These are phyloP conservation scores for Plectosphaerella sp. DNA, from an alignment of 2,329 filamentous ascomycete genomes.

Conservation along the genomic window DNA sequence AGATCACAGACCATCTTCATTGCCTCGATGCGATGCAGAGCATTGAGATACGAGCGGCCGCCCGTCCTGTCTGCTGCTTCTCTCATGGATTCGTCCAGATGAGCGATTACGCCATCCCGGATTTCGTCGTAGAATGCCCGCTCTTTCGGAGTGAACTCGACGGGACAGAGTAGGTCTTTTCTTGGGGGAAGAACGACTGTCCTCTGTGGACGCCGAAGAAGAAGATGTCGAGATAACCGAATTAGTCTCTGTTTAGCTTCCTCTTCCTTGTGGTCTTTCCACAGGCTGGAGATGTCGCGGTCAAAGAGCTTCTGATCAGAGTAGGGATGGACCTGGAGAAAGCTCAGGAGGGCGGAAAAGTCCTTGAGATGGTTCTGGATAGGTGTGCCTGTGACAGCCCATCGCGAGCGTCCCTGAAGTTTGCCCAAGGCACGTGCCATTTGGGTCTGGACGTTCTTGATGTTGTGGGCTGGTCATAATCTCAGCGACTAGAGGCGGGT, in stretches of 20 bases:
- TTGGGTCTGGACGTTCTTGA: conserved; percentile 27
- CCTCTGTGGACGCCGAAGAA: conserved; percentile 33
- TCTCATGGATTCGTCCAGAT: conserved; percentile 27
- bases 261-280: conserved; percentile 30
- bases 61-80: neutral
- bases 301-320: conserved; percentile 31
- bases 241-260: conserved; percentile 34
- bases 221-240: conserved; percentile 27
- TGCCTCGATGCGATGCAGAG: conserved; percentile 38
- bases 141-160: conserved; percentile 32
- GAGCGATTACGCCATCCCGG: conserved; percentile 18
- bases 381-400: conserved; percentile 44
- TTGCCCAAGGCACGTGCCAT: conserved; percentile 31
- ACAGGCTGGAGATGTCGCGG: conserved; percentile 27
- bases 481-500: neutral
- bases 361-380: conserved; percentile 42
- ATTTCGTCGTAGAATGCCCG: conserved; percentile 26
- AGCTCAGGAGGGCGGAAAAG: conserved; percentile 35
- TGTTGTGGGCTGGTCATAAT: conserved; percentile 30
- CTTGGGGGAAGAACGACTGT: conserved; percentile 32
- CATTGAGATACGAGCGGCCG: conserved; percentile 27
- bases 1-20: conserved; percentile 42
- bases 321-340: conserved; percentile 37
- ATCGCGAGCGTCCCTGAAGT: conserved; percentile 30
- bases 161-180: conserved; percentile 22